Evolutionary conservation across 352 stramenopile genomes (phyloP).

Genomic region (Pythium dissimile): DNA sequence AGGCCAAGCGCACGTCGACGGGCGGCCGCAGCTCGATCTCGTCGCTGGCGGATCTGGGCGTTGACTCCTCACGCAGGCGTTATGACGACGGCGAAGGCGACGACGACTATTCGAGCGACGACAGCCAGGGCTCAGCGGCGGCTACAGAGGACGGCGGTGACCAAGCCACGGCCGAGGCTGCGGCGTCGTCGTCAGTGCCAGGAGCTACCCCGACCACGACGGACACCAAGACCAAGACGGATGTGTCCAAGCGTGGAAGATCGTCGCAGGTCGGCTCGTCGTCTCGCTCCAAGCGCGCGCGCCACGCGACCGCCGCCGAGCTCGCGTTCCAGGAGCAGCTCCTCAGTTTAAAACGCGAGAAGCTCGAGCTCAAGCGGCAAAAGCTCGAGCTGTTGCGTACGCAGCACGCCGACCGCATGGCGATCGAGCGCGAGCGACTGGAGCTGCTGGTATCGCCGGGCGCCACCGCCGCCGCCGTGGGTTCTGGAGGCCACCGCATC

Average conservation of each 20-base stretch:
- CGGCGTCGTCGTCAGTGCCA: no score
- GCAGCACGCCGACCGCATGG: constrained; percentile 38
- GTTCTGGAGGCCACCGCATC: no score
- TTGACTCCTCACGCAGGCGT: no score
- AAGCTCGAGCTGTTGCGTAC: constrained; percentile 32
- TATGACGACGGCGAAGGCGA: neutral
- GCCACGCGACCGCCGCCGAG: neutral
- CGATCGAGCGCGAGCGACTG: constrained; percentile 24
- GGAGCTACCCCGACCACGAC: no score
- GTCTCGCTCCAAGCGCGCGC: no score
- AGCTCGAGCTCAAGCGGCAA: constrained; percentile 39
- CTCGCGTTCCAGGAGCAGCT: constrained; percentile 19
- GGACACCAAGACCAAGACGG: no score
- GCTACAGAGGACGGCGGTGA: neutral
- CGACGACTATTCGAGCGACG: neutral
- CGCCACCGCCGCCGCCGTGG: constrained; percentile 15
- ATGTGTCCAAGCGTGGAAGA: no score
- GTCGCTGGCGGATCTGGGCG: constrained; percentile 5
- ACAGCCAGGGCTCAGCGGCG: no score
- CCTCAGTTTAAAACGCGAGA: constrained; percentile 33
- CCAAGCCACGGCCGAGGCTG: neutral
- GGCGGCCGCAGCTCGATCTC: constrained; percentile 8
- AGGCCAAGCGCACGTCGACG: constrained; percentile 8
- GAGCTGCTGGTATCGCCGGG: no score
- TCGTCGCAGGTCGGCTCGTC: neutral